Base-by-base conservation (phyloP, 495 filamentous ascomycete species). In the Chaetomium fimeti region DNA sequence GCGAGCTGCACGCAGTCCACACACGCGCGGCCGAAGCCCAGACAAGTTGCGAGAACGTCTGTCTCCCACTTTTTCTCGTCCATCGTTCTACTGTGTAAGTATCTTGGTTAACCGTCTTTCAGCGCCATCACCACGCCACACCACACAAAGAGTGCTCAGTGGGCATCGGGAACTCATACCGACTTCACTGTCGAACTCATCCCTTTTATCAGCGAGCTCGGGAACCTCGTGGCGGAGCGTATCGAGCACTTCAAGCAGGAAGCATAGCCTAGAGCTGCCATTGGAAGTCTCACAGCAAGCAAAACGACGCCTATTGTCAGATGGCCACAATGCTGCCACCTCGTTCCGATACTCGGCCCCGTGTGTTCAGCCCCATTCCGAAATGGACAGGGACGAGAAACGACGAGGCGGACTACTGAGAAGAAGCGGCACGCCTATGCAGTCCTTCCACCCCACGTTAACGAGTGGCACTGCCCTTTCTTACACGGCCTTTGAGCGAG, bases 211-310 rank as follows among this genome's bases (percentile, higher is more conserved):
- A 3, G 43, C 40, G 7, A 40, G 42, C 42, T 57, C 61, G 1
- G 52, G 43, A 4, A 24, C 40, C 20, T 47, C 52, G 9, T 56
- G 49, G 38, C 18, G 32, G 24, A 57, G 42, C 52, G 18, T 18
- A 0, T 45, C 51, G 1, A 63, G 52, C 61, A 48, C 61, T 0
- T 45, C 52, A 28, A 57, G 61, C 53, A 57, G 38, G 25, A 63
- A 57, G 20, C 61, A 40, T 42, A 28, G 6, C 13, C 20, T 49
- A 3, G 52, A 63, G 1, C 8, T 36, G 15, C 2, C 40, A 1
- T 27, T 43, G 8, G 42, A 57, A 5, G 42, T 27, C 20, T 57
- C 52, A 0, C 42, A 52, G 9, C 27, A 25, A 13, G 27, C 42
- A 40, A 48, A 57, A 20, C 40, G 53, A 6, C 52, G 53, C 1